Percentiles rank a stretch among this genome's conserved stretches.
Conservation (phyloP, 2,329 filamentous ascomycete species). For the Penicillium oxalicum region DNA sequence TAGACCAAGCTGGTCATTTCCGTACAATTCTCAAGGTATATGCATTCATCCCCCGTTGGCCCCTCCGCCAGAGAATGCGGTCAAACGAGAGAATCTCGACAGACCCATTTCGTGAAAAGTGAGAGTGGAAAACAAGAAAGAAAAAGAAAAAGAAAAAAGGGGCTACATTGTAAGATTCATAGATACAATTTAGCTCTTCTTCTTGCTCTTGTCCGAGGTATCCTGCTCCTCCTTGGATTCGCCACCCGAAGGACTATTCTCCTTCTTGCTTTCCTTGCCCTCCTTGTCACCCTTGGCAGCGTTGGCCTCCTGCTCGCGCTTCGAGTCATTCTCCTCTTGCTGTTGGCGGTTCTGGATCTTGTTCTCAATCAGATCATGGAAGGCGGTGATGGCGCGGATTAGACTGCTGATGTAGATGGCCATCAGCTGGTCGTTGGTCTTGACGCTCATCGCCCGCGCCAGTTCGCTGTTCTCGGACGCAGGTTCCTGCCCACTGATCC, state of each 20-base stretch:
- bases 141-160: background rate
- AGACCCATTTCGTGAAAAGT: no score
- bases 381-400: constrained; percentile 95
- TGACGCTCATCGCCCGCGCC: constrained; percentile 94
- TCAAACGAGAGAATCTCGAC: constrained; percentile 4
- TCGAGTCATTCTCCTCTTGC: constrained; percentile 85
- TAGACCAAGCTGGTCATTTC: no score
- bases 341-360: constrained; percentile 99
- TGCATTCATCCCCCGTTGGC: no score
- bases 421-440: constrained; percentile 99
- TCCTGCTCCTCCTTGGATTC: constrained; percentile 53
- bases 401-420: constrained; percentile 94
- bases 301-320: constrained; percentile 60
- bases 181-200: constrained; percentile 43
- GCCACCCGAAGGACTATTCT: constrained; percentile 40
- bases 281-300: constrained; percentile 64
- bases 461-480: constrained; percentile 70
- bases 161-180: background rate
- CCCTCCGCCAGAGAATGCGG: constrained; percentile 6
- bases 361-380: constrained; percentile 99
- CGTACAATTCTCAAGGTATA: no score
- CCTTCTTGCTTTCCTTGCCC: constrained; percentile 47
- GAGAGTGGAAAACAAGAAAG: no score
- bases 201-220: constrained; percentile 52
- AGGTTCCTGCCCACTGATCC: constrained; percentile 53